Evolutionary conservation across 441 rosid genomes (phyloP).

Genomic region (Jatropha multifida): DNA sequence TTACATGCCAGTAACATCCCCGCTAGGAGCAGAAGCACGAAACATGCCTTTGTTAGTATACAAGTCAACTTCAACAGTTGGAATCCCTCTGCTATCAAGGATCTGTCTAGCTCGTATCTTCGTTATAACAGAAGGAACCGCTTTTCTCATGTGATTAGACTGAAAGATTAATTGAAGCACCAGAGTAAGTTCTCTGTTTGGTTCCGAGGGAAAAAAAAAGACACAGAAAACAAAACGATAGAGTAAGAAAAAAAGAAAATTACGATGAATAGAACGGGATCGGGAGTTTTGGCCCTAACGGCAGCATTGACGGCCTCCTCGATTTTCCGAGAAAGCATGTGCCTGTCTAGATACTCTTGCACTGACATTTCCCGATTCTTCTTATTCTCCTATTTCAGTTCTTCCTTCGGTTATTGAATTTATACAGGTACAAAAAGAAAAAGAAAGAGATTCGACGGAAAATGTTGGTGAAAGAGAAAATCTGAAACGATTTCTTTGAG

Average conservation of each 20-base stretch:
- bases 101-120: constrained; percentile 86
- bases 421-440: background rate
- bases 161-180: constrained; percentile 21
- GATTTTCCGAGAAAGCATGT: constrained; percentile 87
- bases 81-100: constrained; percentile 93
- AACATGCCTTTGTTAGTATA: constrained; percentile 88
- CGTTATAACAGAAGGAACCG: constrained; percentile 78
- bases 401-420: background rate
- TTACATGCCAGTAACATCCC: constrained; percentile 85
- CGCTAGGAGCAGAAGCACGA: constrained; percentile 87
- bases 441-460: no score
- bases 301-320: constrained; percentile 99
- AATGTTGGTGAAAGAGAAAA: background rate
- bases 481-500: background rate
- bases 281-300: constrained; percentile 86
- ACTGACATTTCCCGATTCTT: constrained; percentile 58
- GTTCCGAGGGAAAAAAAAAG: background rate
- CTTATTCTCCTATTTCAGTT: background rate
- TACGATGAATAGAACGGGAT: constrained; percentile 97
- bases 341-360: constrained; percentile 91
- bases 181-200: background rate
- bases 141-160: constrained; percentile 95
- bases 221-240: background rate
- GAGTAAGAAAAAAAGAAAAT: constrained; percentile 8
- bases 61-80: constrained; percentile 92